phyloP scores from a whole-genome alignment of 2,329 filamentous ascomycete genomes.

The Verticillium dahliae region DNA sequence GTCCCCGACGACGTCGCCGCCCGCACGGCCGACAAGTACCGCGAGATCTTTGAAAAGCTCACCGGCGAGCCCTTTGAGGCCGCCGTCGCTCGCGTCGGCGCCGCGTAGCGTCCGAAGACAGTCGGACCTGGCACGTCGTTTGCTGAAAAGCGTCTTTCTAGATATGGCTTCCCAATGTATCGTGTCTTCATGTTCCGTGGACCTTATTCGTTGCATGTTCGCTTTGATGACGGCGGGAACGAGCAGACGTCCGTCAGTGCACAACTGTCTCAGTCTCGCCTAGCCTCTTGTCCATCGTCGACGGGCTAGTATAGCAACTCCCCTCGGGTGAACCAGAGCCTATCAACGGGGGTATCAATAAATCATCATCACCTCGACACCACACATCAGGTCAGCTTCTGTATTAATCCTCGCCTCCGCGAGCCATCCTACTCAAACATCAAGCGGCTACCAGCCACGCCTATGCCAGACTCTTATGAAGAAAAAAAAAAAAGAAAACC shows the following conservation, averaged over 20 bases:
- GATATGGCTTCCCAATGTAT: no score
- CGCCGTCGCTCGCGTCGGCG: neutral
- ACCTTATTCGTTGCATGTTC: no score
- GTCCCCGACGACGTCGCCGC: constrained; percentile 67
- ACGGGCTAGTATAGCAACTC: no score
- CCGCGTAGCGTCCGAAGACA: neutral
- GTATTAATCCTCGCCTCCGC: neutral
- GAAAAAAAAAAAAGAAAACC: neutral
- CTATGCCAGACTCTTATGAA: neutral
- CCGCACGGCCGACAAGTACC: constrained; percentile 66
- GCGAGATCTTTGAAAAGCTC: constrained; percentile 60
- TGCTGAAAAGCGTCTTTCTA: no score
- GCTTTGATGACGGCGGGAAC: no score
- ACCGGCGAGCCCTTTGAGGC: constrained; percentile 45
- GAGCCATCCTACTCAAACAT: neutral
- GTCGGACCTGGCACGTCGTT: no score
- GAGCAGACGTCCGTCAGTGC: no score
- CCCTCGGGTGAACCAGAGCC: no score
- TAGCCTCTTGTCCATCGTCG: no score
- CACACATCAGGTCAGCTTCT: neutral
- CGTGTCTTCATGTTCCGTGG: no score
- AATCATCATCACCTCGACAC: neutral
- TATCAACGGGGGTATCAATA: no score
- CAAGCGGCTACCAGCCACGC: neutral
- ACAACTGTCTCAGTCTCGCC: no score